Conservation (phyloP, 352 stramenopile genomes). For the Phytophthora pini region DNA sequence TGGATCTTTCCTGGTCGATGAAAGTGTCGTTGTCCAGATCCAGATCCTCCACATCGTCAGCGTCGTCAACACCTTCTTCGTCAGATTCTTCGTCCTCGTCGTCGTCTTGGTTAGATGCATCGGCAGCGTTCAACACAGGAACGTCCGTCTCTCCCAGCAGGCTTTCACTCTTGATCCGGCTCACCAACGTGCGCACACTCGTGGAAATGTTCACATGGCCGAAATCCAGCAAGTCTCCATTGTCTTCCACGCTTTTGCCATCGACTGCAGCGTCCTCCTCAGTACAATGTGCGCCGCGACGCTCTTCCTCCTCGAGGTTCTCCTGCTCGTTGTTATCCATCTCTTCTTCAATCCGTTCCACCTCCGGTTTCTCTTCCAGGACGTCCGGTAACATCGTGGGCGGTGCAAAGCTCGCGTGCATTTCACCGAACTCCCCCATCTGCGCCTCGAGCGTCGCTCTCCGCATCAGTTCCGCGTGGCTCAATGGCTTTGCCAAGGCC, state of each 20-base stretch:
- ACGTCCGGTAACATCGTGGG: slow-evolving; percentile 9
- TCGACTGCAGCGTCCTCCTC: slow-evolving; percentile 26
- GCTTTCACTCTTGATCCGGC: slow-evolving; percentile 57
- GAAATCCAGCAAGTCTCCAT: slow-evolving; percentile 52
- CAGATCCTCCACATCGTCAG: slow-evolving; percentile 27
- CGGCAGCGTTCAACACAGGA: slow-evolving; percentile 7
- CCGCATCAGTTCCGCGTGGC: slow-evolving; percentile 32
- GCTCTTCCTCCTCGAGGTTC: slow-evolving; percentile 44
- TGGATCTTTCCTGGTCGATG: slow-evolving; percentile 16
- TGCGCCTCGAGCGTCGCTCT: slow-evolving; percentile 27
- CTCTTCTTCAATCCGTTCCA: slow-evolving; percentile 23
- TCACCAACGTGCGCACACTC: slow-evolving; percentile 62
- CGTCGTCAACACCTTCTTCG: slow-evolving; percentile 18
- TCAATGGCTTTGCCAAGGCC: slow-evolving; percentile 34
- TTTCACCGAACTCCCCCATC: slow-evolving; percentile 30
- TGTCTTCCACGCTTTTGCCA: slow-evolving; percentile 20
- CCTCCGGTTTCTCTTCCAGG: slow-evolving; percentile 28
- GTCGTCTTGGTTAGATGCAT: slow-evolving; percentile 51
- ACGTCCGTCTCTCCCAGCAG: slow-evolving; percentile 29
- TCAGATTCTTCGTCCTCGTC: slow-evolving; percentile 23
- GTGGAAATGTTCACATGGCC: slow-evolving; percentile 43
- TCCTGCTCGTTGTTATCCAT: slow-evolving; percentile 46
- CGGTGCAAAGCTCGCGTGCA: slow-evolving; percentile 43
- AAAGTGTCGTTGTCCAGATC: slow-evolving; percentile 17
- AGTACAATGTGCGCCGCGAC: slow-evolving; percentile 15